These are phyloP conservation scores for Silene conica DNA, from an alignment of 148 eudicot species.

Conservation along the genomic window DNA sequence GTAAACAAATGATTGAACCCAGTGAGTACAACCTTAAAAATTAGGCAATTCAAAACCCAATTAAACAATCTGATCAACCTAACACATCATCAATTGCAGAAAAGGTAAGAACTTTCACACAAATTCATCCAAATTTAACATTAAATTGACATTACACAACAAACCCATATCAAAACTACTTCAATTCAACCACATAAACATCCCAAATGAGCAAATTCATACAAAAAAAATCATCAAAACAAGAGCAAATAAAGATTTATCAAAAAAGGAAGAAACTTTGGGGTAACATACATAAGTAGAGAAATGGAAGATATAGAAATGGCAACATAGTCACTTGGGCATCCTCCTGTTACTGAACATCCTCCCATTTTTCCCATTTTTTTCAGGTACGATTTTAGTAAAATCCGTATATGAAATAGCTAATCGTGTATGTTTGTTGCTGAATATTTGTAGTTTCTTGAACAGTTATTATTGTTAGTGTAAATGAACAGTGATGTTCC, in stretches of 20 bases:
- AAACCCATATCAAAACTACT: background rate
- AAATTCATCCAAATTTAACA: background rate
- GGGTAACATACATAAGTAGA: conserved; percentile 45
- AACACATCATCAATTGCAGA: background rate
- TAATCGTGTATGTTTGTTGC: no score
- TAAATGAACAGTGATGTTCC: no score
- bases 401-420: no score
- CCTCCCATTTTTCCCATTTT: conserved; percentile 28
- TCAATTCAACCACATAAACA: background rate
- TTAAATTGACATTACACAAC: background rate
- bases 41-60: background rate
- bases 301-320: conserved; percentile 50
- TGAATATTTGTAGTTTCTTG: no score
- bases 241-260: background rate
- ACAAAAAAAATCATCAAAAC: background rate
- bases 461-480: no score
- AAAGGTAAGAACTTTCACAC: background rate
- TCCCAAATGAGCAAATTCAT: conserved; percentile 9
- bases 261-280: background rate
- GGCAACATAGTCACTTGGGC: conserved; percentile 75
- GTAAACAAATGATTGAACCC: no score
- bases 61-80: conserved; percentile 2
- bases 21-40: no score
- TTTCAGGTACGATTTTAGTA: no score
- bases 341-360: conserved; percentile 69